Evolutionary conservation across 163 green algal species (phyloP).

Genomic region (Chlorella variabilis): DNA sequence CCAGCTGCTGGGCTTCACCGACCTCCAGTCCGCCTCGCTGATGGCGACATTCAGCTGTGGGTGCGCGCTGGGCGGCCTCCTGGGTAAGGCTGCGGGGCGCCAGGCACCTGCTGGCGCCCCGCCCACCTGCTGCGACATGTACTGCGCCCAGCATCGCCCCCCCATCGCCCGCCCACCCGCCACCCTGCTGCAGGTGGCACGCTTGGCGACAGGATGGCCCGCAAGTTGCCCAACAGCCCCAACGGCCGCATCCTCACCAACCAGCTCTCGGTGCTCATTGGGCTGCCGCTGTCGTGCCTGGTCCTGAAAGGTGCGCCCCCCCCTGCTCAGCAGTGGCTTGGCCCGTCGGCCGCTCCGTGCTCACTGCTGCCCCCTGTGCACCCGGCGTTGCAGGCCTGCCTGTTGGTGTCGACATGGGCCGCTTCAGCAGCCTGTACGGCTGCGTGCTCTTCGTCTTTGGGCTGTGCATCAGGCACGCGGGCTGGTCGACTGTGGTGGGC

Average conservation of each 20-base stretch:
- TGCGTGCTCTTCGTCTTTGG: slow-evolving; percentile 63
- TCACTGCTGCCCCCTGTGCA: not conserved
- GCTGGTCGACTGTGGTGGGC: not conserved
- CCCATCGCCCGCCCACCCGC: not conserved
- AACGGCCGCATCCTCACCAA: slow-evolving; percentile 67
- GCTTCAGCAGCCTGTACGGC: slow-evolving; percentile 45
- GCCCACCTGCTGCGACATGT: not conserved
- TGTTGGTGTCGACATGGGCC: not conserved
- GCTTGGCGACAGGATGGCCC: slow-evolving; percentile 42
- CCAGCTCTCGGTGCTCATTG: slow-evolving; percentile 37
- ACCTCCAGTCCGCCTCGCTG: slow-evolving; percentile 58
- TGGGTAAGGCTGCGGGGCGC: slow-evolving; percentile 60
- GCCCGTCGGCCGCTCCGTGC: no score
- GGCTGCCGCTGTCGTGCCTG: slow-evolving; percentile 55
- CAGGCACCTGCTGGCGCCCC: no score
- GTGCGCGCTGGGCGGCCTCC: slow-evolving; percentile 68
- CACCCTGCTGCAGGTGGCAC: slow-evolving; percentile 52
- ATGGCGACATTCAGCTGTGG: slow-evolving; percentile 70
- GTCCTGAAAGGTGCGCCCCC: slow-evolving; percentile 55
- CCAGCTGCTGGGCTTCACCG: slow-evolving; percentile 70
- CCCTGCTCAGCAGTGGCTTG: not conserved
- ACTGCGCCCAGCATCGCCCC: no score
- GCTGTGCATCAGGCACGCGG: not conserved
- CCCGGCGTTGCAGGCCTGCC: slow-evolving; percentile 53
- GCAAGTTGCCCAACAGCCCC: slow-evolving; percentile 51